These are phyloP conservation scores for Trichoderma asperelloides DNA, from an alignment of 495 filamentous ascomycete genomes.

Conservation along the genomic window DNA sequence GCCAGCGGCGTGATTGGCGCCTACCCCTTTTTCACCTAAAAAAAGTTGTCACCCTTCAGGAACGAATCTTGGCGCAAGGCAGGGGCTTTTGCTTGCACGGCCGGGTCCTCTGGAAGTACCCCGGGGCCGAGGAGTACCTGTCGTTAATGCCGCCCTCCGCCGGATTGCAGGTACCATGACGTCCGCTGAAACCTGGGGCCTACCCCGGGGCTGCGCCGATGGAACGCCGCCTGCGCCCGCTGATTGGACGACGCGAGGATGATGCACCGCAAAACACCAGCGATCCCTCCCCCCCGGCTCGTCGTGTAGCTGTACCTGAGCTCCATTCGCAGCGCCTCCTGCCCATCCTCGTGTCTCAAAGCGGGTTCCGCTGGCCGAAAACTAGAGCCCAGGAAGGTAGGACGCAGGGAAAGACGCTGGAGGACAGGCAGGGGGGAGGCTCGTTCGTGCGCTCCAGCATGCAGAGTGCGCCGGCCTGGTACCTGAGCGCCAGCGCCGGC, in stretches of 20 bases:
- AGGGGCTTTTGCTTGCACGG: background rate
- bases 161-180: background rate
- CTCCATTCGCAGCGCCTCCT: background rate
- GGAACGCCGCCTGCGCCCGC: background rate
- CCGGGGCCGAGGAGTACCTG: background rate
- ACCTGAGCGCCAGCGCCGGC: background rate
- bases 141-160: background rate
- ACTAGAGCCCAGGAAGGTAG: background rate
- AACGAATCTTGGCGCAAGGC: conserved; percentile 7
- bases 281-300: background rate
- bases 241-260: conserved; percentile 4
- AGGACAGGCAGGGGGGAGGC: background rate
- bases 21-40: conserved; percentile 7
- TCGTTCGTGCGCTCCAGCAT: background rate
- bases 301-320: background rate
- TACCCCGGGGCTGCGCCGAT: background rate
- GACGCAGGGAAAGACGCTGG: background rate
- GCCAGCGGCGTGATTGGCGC: background rate
- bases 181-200: conserved; percentile 3
- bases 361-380: background rate
- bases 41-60: conserved; percentile 3
- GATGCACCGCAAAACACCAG: conserved; percentile 4
- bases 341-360: conserved; percentile 8
- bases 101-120: background rate
- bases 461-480: background rate